Evolutionary conservation across 257 asterid species (phyloP).

Genomic region (Penstemon barbatus): DNA sequence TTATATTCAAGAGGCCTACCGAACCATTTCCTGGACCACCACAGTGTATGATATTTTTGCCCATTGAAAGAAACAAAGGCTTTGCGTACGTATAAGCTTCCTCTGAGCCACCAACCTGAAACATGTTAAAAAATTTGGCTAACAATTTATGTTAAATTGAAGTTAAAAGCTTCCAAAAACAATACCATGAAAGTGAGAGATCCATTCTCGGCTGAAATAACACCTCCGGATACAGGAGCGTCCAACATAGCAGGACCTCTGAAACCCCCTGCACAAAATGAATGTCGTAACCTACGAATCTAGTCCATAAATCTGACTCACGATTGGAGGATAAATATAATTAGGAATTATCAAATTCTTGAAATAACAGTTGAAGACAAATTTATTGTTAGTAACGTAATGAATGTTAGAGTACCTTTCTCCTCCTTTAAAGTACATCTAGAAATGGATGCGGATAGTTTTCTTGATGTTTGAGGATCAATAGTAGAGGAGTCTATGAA

Average conservation of each 20-base stretch:
- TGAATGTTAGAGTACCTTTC: slow-evolving; percentile 39
- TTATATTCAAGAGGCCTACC: slow-evolving; percentile 44
- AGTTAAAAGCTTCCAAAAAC: slow-evolving; percentile 9
- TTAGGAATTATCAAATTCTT: background rate
- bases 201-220: slow-evolving; percentile 81
- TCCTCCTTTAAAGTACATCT: slow-evolving; percentile 39
- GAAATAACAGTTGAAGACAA: background rate
- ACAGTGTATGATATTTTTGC: slow-evolving; percentile 78
- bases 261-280: slow-evolving; percentile 43
- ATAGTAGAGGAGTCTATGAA: slow-evolving; percentile 91
- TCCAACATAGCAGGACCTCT: slow-evolving; percentile 76
- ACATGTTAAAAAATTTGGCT: slow-evolving; percentile 1
- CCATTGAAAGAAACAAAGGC: slow-evolving; percentile 86
- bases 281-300: too few species aligned
- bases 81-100: slow-evolving; percentile 70
- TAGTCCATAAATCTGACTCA: too few species aligned
- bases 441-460: slow-evolving; percentile 53
- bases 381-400: background rate
- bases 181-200: slow-evolving; percentile 94
- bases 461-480: slow-evolving; percentile 94
- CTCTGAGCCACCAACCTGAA: slow-evolving; percentile 90
- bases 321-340: background rate
- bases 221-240: slow-evolving; percentile 99
- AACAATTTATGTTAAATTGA: background rate
- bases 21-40: slow-evolving; percentile 99